Percentiles rank a stretch among this genome's conserved stretches.
phyloP scores from a whole-genome alignment of 441 rosid genomes.

The Geranium incanum region DNA sequence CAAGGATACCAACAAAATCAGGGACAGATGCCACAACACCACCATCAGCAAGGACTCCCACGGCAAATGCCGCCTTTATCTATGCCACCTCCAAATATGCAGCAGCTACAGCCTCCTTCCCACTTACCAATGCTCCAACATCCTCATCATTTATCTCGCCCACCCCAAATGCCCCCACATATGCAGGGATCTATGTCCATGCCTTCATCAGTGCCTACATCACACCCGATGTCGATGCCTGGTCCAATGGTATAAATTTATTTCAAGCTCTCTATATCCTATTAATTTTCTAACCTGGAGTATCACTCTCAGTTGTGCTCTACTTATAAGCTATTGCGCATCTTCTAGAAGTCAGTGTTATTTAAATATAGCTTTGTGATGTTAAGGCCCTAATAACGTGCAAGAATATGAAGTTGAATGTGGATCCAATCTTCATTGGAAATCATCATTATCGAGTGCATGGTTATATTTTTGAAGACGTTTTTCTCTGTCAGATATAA shows the following conservation, averaged over 20 bases:
- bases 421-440: neutral
- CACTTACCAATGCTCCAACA: constrained; percentile 70
- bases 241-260: constrained; percentile 64
- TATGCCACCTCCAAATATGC: constrained; percentile 69
- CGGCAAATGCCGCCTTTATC: constrained; percentile 68
- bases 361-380: neutral
- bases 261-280: constrained; percentile 2
- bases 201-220: constrained; percentile 49
- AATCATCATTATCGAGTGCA: neutral
- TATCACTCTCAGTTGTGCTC: neutral
- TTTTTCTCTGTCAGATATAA: too few species aligned
- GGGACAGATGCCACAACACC: constrained; percentile 54
- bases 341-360: neutral
- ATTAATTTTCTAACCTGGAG: constrained; percentile 1
- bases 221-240: constrained; percentile 53
- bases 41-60: constrained; percentile 56
- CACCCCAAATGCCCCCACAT: constrained; percentile 66
- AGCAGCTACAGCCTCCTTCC: constrained; percentile 77
- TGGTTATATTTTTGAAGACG: too few species aligned
- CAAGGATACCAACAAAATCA: constrained; percentile 77
- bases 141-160: constrained; percentile 60
- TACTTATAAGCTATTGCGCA: neutral
- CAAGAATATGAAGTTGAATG: neutral
- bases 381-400: neutral
- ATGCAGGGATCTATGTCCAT: constrained; percentile 41